Evolutionary conservation across 257 asterid genomes (phyloP).

Genomic region (Scutellaria baicalensis): DNA sequence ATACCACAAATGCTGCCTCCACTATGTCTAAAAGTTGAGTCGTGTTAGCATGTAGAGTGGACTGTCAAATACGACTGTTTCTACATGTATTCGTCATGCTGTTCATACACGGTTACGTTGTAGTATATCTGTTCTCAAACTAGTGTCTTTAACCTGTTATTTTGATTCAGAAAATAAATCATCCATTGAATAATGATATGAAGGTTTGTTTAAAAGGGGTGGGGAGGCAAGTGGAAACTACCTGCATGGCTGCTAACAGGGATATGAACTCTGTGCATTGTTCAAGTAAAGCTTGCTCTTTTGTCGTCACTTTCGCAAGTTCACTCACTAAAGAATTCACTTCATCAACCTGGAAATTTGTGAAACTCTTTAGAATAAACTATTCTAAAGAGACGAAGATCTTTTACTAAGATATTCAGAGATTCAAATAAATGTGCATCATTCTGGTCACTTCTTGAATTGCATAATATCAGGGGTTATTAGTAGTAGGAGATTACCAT

Average conservation of each 20-base stretch:
- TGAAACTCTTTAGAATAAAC: background rate
- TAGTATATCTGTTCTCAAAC: slow-evolving; percentile 72
- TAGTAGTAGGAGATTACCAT: slow-evolving; percentile 36
- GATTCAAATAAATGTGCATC: background rate
- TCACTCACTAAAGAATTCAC: slow-evolving; percentile 52
- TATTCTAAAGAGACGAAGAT: background rate
- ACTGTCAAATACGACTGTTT: slow-evolving; percentile 39
- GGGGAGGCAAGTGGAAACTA: slow-evolving; percentile 7
- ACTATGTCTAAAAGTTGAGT: slow-evolving; percentile 18
- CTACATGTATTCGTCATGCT: slow-evolving; percentile 39
- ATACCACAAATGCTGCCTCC: slow-evolving; percentile 1
- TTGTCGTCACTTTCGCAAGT: slow-evolving; percentile 59
- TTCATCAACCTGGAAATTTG: slow-evolving; percentile 53
- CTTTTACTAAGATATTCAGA: background rate
- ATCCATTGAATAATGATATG: background rate
- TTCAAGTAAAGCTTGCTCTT: slow-evolving; percentile 63
- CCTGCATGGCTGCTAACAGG: slow-evolving; percentile 68
- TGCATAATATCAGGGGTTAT: background rate
- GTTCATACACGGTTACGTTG: slow-evolving; percentile 57
- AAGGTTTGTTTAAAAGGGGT: background rate
- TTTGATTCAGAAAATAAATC: background rate
- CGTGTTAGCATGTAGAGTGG: slow-evolving; percentile 45
- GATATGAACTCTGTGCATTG: slow-evolving; percentile 61
- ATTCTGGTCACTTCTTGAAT: background rate
- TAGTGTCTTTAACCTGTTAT: slow-evolving; percentile 70